A percentile compares a stretch with the other conserved stretches of the same genome.
These are phyloP conservation scores for Anethum foeniculum DNA, from an alignment of 140 eudicot genomes.

Conservation along the genomic window DNA sequence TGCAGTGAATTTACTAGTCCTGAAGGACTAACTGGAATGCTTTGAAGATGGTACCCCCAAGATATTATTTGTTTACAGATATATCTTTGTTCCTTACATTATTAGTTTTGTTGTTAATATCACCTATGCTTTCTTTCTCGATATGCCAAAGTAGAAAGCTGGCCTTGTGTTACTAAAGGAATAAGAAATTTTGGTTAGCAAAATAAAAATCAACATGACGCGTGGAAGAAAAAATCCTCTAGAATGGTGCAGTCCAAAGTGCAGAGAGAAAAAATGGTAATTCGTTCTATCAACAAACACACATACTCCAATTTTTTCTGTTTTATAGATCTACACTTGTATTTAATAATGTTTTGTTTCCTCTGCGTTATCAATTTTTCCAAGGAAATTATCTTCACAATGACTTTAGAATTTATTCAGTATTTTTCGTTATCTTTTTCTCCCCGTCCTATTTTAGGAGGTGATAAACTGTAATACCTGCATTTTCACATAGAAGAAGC, in stretches of 20 bases:
- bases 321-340: background rate
- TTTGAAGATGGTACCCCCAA: conserved; percentile 51
- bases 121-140: background rate
- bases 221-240: conserved; percentile 75
- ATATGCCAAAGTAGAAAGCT: conserved; percentile 40
- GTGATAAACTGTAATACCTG: background rate
- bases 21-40: conserved; percentile 60
- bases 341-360: conserved; percentile 4
- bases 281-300: background rate
- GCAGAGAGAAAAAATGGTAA: background rate
- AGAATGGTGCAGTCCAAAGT: conserved; percentile 46
- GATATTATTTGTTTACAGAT: conserved; percentile 93
- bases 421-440: background rate
- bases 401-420: background rate
- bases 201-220: conserved; percentile 73
- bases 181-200: conserved; percentile 76
- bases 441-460: background rate
- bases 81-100: background rate
- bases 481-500: background rate
- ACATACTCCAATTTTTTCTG: background rate
- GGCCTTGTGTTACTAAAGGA: conserved; percentile 43
- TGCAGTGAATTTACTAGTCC: conserved; percentile 91
- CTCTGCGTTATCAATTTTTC: conserved; percentile 63
- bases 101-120: background rate
- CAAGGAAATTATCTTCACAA: conserved; percentile 37